phyloP scores from a whole-genome alignment of 2,329 filamentous ascomycete species.

The Hyphodiscus sp. region DNA sequence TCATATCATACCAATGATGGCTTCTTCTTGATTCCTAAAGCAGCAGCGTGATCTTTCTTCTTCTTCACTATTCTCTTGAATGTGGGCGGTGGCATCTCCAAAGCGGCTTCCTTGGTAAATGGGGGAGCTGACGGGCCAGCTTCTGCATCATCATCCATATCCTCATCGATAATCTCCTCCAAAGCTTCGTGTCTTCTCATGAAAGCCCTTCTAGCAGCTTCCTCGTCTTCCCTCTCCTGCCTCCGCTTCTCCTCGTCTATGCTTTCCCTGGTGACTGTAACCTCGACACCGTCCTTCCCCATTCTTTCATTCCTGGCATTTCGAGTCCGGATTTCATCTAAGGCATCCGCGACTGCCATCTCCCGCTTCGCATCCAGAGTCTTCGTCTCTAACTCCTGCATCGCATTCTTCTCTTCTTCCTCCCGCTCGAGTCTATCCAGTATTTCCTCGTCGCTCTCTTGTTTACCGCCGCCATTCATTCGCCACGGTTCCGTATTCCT shows the following conservation, averaged over 20 bases:
- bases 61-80: conserved; percentile 76
- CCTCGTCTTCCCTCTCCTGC: conserved; percentile 76
- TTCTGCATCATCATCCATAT: conserved; percentile 22
- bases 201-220: conserved; percentile 75
- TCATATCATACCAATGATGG: conserved; percentile 45
- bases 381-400: conserved; percentile 93
- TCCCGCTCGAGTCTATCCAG: conserved; percentile 78
- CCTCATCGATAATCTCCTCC: conserved; percentile 30
- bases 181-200: conserved; percentile 32
- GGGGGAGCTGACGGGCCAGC: conserved; percentile 27
- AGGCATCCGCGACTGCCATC: conserved; percentile 92
- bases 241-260: conserved; percentile 55
- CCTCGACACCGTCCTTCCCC: conserved; percentile 59
- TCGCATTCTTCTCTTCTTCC: conserved; percentile 77
- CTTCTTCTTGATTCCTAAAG: conserved; percentile 86
- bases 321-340: conserved; percentile 88
- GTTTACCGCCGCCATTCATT: conserved; percentile 42
- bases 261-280: conserved; percentile 43
- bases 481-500: conserved; percentile 93
- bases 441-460: conserved; percentile 83
- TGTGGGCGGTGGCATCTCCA: conserved; percentile 49
- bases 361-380: conserved; percentile 87
- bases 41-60: conserved; percentile 73
- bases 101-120: conserved; percentile 31
- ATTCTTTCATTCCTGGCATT: conserved; percentile 83